A percentile compares a stretch with the other conserved stretches of the same genome.
Conservation (phyloP, 2,329 filamentous ascomycete species). For the Ceratocystis alfenasii region DNA sequence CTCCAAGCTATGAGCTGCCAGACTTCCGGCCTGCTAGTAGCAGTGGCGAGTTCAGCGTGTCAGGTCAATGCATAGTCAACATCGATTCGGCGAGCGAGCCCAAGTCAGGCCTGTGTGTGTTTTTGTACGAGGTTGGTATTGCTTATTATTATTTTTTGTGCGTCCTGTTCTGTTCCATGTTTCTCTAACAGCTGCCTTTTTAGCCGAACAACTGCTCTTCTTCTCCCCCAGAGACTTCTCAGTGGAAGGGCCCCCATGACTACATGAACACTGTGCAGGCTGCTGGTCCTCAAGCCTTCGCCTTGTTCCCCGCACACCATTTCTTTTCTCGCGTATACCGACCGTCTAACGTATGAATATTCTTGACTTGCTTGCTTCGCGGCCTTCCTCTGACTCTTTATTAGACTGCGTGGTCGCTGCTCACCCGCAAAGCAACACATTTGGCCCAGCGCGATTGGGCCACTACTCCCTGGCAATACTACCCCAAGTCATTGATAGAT, state of each 20-base stretch:
- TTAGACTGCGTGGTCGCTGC: conserved; percentile 38
- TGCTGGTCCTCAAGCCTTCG: conserved; percentile 37
- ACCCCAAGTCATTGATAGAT: conserved; percentile 42
- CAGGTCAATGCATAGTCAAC: conserved; percentile 34
- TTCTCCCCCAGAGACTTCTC: conserved; percentile 27
- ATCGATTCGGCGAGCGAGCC: conserved; percentile 24
- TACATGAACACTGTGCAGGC: conserved; percentile 32
- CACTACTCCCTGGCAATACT: conserved; percentile 39
- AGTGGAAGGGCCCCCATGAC: conserved; percentile 32
- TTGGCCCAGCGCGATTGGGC: conserved; percentile 42
- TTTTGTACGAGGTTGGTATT: conserved; percentile 41
- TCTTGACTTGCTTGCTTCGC: background rate
- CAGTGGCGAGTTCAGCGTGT: conserved; percentile 33
- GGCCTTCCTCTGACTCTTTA: background rate
- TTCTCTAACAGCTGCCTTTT: background rate
- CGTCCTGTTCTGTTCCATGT: background rate
- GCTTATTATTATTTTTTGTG: background rate
- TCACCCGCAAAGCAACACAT: conserved; percentile 40
- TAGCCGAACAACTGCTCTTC: conserved; percentile 37
- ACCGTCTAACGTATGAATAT: conserved; percentile 38
- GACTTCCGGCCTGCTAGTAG: conserved; percentile 31
- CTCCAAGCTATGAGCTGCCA: conserved; percentile 31
- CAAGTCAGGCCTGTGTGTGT: conserved; percentile 35
- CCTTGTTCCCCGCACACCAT: conserved; percentile 44
- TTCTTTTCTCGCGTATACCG: conserved; percentile 46